Evolutionary conservation across 176 grass and related monocot species (phyloP).

Genomic region (Stipa capillata): DNA sequence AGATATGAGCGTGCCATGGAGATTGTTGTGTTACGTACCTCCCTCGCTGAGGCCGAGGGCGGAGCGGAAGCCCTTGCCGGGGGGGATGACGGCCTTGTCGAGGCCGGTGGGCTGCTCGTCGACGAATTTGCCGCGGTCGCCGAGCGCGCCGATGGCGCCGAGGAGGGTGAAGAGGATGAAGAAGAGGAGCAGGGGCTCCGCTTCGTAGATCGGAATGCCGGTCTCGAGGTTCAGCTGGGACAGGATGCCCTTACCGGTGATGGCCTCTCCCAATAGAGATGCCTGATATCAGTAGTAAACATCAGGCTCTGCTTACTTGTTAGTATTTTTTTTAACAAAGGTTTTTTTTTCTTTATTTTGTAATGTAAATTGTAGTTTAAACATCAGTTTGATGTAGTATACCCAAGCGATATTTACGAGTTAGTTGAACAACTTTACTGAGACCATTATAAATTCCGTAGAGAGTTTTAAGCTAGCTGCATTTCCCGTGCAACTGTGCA

Average conservation of each 20-base stretch:
- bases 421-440: too few species aligned
- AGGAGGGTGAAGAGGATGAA: slow-evolving; percentile 99
- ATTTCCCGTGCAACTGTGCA: too few species aligned
- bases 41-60: slow-evolving; percentile 85
- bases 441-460: too few species aligned
- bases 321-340: too few species aligned
- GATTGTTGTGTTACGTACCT: slow-evolving; percentile 33
- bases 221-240: slow-evolving; percentile 92
- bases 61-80: slow-evolving; percentile 74
- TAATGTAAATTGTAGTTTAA: too few species aligned
- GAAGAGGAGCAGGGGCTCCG: slow-evolving; percentile 98
- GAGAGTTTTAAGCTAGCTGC: too few species aligned
- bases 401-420: too few species aligned
- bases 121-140: slow-evolving; percentile 78
- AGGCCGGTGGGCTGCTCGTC: slow-evolving; percentile 62
- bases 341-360: too few species aligned
- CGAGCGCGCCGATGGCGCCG: slow-evolving; percentile 93
- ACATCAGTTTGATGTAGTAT: too few species aligned
- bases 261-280: slow-evolving; percentile 90
- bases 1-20: not conserved
- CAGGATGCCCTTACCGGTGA: slow-evolving; percentile 96
- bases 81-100: slow-evolving; percentile 76
- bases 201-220: slow-evolving; percentile 96
- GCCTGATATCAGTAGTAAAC: slow-evolving; percentile 24
- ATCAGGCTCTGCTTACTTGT: too few species aligned